Evolutionary conservation across 2,329 filamentous ascomycete species (phyloP).

Genomic region (Xylaria multiplex): DNA sequence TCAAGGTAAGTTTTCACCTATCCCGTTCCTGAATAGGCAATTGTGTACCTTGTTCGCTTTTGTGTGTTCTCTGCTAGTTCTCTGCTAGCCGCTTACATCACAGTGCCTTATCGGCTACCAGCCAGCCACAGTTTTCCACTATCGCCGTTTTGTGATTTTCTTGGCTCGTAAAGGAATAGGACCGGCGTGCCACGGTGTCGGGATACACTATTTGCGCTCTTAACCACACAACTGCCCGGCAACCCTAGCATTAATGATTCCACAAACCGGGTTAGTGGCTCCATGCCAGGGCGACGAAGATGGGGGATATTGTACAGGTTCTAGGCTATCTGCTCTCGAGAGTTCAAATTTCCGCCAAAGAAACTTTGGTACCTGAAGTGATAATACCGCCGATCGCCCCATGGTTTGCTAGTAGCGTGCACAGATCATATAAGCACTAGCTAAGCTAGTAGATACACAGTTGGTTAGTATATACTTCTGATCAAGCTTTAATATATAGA

Average conservation of each 20-base stretch:
- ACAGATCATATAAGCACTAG: not conserved
- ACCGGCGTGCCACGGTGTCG: not conserved
- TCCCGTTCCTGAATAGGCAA: not conserved
- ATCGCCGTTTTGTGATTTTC: not conserved
- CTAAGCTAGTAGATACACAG: not conserved
- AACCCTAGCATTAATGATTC: not conserved
- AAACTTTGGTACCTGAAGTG: not conserved
- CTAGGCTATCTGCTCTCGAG: too few relatives aligned
- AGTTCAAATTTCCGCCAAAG: not conserved
- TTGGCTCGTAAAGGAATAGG: not conserved
- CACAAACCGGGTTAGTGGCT: not conserved
- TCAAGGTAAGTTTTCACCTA: not conserved
- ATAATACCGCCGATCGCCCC: not conserved
- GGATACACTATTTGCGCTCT: not conserved
- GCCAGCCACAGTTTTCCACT: slow-evolving; percentile 6
- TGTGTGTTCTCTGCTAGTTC: not conserved
- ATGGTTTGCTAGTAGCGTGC: not conserved
- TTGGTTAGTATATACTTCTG: too few relatives aligned
- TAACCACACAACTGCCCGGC: not conserved
- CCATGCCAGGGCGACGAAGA: not conserved
- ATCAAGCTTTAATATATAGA: too few relatives aligned
- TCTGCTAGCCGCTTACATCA: not conserved
- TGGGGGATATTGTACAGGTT: not conserved
- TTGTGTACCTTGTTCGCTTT: not conserved
- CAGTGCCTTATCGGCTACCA: not conserved